A percentile compares a stretch with the other conserved stretches of the same genome.
Evolutionary conservation across 331 rosid species (phyloP).

Genomic region (Acacia concinna): DNA sequence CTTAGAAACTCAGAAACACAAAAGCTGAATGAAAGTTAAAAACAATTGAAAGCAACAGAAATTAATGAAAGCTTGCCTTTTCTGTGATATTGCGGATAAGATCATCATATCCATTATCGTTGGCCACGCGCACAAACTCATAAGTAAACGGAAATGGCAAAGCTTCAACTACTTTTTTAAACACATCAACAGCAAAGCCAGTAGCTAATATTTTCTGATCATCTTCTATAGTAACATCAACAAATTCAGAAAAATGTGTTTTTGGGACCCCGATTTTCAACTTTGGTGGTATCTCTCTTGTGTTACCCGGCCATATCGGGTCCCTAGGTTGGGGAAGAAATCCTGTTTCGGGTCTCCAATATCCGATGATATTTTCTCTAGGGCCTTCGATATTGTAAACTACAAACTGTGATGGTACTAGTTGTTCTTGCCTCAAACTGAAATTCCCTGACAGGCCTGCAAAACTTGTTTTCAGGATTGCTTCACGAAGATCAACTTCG

Average conservation of each 20-base stretch:
- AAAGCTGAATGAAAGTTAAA: no score
- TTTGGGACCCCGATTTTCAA: background rate
- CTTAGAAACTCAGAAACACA: no score
- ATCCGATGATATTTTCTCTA: no score
- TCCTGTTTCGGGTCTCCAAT: no score
- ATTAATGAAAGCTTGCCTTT: background rate
- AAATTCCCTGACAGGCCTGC: no score
- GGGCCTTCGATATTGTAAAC: no score
- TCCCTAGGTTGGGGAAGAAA: no score
- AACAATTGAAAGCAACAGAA: background rate
- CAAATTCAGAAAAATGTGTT: slow-evolving; percentile 14
- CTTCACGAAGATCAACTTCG: background rate
- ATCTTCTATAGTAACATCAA: background rate
- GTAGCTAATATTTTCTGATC: background rate
- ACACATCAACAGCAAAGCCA: slow-evolving; percentile 17
- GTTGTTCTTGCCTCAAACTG: no score
- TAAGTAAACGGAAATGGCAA: slow-evolving; percentile 22
- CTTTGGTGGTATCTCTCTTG: slow-evolving; percentile 27
- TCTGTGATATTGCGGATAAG: background rate
- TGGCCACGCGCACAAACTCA: background rate
- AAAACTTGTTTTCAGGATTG: no score
- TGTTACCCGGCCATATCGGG: slow-evolving; percentile 42
- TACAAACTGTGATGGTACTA: no score
- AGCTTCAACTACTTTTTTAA: background rate
- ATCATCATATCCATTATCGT: background rate